These are phyloP conservation scores for Aspergillus transmontanensis DNA, from an alignment of 2,329 filamentous ascomycete species.

Conservation along the genomic window DNA sequence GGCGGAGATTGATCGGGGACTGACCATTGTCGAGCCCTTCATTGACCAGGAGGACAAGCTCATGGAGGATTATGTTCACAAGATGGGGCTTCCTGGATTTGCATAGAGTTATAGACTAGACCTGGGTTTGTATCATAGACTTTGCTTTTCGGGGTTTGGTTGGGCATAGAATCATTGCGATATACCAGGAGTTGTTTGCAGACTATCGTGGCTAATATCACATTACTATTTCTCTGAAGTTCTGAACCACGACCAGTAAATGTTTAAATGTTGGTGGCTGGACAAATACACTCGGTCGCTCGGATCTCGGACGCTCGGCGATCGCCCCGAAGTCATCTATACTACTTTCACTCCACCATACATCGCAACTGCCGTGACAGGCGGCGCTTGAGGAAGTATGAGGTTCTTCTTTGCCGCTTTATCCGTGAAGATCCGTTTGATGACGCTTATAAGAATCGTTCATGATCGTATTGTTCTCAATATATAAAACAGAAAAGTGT, in stretches of 20 bases:
- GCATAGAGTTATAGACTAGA: slow-evolving; percentile 10
- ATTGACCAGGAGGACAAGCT: slow-evolving; percentile 22
- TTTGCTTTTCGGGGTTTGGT: background rate
- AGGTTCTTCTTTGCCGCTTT: background rate
- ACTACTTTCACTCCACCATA: background rate
- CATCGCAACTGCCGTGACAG: background rate
- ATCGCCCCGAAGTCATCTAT: background rate
- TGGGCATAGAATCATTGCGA: background rate
- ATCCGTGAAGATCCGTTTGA: background rate
- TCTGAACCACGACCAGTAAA: no score
- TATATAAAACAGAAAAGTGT: background rate
- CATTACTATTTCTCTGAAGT: background rate
- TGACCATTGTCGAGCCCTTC: slow-evolving; percentile 50
- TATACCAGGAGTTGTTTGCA: background rate
- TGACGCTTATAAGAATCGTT: no score
- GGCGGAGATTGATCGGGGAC: slow-evolving; percentile 54
- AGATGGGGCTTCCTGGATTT: slow-evolving; percentile 20
- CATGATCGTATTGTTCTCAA: background rate
- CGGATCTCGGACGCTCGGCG: background rate
- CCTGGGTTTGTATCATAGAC: background rate
- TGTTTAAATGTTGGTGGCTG: background rate
- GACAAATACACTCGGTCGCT: background rate
- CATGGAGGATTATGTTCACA: slow-evolving; percentile 18
- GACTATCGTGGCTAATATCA: background rate
- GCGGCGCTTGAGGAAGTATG: background rate